Evolutionary conservation across 306 rosid genomes (phyloP), one percentile per base, ranked within the genome.

Genomic region (Nissolia schottii): DNA sequence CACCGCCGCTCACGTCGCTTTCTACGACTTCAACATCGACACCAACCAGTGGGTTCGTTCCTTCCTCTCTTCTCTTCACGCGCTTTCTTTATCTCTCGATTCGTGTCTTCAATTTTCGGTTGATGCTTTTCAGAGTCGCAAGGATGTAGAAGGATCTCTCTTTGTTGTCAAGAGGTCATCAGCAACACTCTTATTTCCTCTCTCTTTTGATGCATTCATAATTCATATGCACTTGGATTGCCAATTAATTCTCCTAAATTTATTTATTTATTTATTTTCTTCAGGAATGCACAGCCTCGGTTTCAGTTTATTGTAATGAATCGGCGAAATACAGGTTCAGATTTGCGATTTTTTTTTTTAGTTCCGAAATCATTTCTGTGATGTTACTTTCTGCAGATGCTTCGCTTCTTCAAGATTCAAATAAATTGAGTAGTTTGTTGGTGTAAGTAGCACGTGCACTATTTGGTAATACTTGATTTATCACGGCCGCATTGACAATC

Each of bases 71-170:
- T 59, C 57, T 0, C 53, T 56, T 40, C 14, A 3, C 55, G 13
- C 53, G n/a, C 22, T 34, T 64, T 41, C 16, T n/a, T n/a, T 53
- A 22, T 37, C 57, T 64, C 45, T 37, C 23, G 27, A 38, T 43
- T 70, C 43, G 9, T 37, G 11, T 57, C 58, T 12, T 0, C 19
- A 45, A 23, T 14, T 51, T 13, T 49, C 27, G 51, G 6, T 45
- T 12, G 7, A n/a, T 55, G 18, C 16, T 14, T 25, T 25, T 0
- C 15, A 75, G 98, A 91, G 98, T 86, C 98, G 98, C 54, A 93
- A 91, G 86, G 94, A 93, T 76, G 98, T 93, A 25, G 98, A 91
- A 87, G 98, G 98, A 78, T 91, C 98, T 82, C 98, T 93, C 62
- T 93, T 93, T 53, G 98, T 93, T 24, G 98, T 93, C 27, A 87